Evolutionary conservation across 1,284 basidiomycete genomes (phyloP).

Genomic region (Apiotrichum siamense): DNA sequence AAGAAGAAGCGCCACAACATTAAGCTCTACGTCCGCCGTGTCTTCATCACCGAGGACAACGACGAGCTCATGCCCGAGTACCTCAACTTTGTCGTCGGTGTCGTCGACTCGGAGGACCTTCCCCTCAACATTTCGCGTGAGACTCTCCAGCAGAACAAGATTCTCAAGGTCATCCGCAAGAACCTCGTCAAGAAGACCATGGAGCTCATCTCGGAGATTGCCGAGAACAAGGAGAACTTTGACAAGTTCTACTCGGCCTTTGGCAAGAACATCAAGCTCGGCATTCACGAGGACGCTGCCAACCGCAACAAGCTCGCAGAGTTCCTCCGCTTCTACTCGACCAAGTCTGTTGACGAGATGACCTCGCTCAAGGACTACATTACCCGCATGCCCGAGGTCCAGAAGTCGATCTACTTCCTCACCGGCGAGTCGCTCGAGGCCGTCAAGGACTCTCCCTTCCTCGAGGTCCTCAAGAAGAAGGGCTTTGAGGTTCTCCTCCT

Average conservation of each 20-base stretch:
- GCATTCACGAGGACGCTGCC: conserved; percentile 98
- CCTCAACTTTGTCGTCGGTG: conserved; percentile 99
- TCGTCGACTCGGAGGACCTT: conserved; percentile 99
- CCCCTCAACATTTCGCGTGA: conserved; percentile 99
- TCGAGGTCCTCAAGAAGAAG: conserved; percentile 99
- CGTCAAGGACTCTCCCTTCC: conserved; percentile 93
- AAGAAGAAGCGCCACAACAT: conserved; percentile 99
- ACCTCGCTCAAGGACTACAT: conserved; percentile 99
- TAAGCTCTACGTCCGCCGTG: conserved; percentile 99
- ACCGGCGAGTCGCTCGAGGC: conserved; percentile 95
- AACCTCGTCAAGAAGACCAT: conserved; percentile 98
- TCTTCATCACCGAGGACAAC: conserved; percentile 99
- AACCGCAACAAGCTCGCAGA: conserved; percentile 99
- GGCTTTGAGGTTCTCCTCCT: conserved; percentile 97
- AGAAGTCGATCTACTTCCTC: conserved; percentile 99
- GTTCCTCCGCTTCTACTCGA: conserved; percentile 98
- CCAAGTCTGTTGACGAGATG: conserved; percentile 87
- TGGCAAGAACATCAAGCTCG: conserved; percentile 96
- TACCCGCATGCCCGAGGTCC: conserved; percentile 97
- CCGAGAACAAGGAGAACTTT: conserved; percentile 99
- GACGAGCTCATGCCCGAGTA: conserved; percentile 99
- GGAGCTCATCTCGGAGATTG: conserved; percentile 91
- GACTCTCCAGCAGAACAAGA: conserved; percentile 99
- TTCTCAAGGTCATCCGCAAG: conserved; percentile 77
- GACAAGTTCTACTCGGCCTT: conserved; percentile 90